phyloP scores from a whole-genome alignment of 2,329 filamentous ascomycete genomes.

The Penicillium glabrum region DNA sequence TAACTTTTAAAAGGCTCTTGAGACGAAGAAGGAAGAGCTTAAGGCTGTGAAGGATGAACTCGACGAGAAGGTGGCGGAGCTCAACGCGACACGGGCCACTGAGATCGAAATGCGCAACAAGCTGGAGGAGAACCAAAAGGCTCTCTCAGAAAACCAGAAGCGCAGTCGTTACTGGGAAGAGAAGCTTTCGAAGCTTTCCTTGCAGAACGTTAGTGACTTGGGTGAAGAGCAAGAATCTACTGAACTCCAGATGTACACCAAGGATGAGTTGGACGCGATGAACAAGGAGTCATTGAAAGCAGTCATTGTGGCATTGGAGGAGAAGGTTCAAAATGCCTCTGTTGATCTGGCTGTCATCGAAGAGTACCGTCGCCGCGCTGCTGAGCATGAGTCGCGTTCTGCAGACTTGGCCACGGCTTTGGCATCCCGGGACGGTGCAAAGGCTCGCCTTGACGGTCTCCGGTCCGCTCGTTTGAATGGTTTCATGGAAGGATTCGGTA shows the following conservation, averaged over 20 bases:
- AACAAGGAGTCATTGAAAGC: constrained; percentile 63
- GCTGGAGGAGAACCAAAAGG: constrained; percentile 93
- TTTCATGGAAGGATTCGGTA: constrained; percentile 97
- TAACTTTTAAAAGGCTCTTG: constrained; percentile 56
- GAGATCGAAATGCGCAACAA: constrained; percentile 99
- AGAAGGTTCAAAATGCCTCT: constrained; percentile 78
- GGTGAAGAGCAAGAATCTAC: constrained; percentile 52
- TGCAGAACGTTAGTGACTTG: constrained; percentile 78
- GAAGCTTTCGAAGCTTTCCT: constrained; percentile 76
- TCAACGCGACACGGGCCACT: constrained; percentile 82
- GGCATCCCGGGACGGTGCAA: constrained; percentile 75
- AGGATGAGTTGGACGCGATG: constrained; percentile 65
- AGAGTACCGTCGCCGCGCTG: constrained; percentile 82
- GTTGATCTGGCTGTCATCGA: constrained; percentile 87
- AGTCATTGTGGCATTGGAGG: constrained; percentile 66
- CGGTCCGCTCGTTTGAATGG: constrained; percentile 87
- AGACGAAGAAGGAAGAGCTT: constrained; percentile 77
- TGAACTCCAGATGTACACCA: constrained; percentile 73
- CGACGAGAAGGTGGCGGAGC: constrained; percentile 78
- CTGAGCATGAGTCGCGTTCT: constrained; percentile 78
- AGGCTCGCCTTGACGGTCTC: constrained; percentile 89
- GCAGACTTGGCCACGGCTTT: constrained; percentile 80
- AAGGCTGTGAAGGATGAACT: constrained; percentile 77
- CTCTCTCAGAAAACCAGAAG: constrained; percentile 80
- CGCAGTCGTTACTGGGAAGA: constrained; percentile 83